Evolutionary conservation across 768 basidiomycete genomes (phyloP).

Genomic region (Candolleomyces eurysporus): DNA sequence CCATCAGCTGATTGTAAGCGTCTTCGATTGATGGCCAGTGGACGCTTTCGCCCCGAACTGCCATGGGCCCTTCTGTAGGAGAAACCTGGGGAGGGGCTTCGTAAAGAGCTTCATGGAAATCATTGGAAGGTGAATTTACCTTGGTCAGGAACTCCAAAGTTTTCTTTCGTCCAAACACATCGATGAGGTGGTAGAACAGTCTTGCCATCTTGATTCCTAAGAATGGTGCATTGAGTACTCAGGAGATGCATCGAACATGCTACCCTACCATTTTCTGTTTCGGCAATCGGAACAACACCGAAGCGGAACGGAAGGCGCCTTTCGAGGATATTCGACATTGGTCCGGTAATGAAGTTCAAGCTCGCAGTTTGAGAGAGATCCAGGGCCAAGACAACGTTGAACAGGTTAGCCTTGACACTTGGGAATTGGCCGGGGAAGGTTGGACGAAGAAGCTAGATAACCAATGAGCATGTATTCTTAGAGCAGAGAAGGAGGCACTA

Average conservation of each 20-base stretch:
- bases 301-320: conserved; percentile 78
- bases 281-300: conserved; percentile 77
- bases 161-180: conserved; percentile 57
- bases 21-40: conserved; percentile 10
- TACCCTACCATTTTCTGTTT: conserved; percentile 43
- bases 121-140: conserved; percentile 31
- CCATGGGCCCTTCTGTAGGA: not conserved
- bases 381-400: conserved; percentile 78
- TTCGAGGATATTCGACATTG: conserved; percentile 69
- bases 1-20: conserved; percentile 36
- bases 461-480: not conserved
- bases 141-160: conserved; percentile 60
- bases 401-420: conserved; percentile 71
- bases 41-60: not conserved
- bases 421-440: conserved; percentile 79
- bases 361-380: conserved; percentile 69
- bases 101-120: not conserved
- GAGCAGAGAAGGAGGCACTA: not conserved
- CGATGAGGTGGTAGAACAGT: conserved; percentile 65
- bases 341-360: conserved; percentile 59
- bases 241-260: not conserved
- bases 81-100: not conserved
- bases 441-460: conserved; percentile 66
- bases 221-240: not conserved
- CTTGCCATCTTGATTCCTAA: conserved; percentile 69